A percentile compares a stretch with the other conserved stretches of the same genome.
Conservation (phyloP, 805 yeast genomes). For the Starmerella tilneyi region DNA sequence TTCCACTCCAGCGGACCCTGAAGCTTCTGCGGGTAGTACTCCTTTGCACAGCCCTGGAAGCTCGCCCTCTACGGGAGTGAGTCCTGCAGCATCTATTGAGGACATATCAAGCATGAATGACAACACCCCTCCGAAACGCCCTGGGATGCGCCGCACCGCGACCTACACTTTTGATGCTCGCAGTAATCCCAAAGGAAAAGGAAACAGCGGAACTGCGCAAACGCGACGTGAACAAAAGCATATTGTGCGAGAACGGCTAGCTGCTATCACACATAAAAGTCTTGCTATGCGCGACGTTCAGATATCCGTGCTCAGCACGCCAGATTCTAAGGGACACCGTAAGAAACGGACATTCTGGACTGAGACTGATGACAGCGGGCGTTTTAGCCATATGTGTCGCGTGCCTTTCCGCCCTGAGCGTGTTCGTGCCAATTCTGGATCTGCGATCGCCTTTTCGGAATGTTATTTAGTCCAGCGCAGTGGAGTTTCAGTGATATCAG, state of each 20-base stretch:
- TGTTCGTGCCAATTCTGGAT: slow-evolving; percentile 11
- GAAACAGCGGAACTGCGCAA: slow-evolving; percentile 1
- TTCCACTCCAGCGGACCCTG: background rate
- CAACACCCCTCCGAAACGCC: slow-evolving; percentile 10
- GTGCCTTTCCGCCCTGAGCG: slow-evolving; percentile 21
- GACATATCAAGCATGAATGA: background rate
- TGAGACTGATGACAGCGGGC: slow-evolving; percentile 26
- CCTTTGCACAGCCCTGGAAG: background rate
- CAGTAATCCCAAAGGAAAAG: slow-evolving; percentile 9
- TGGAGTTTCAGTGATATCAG: slow-evolving; percentile 73
- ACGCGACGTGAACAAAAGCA: slow-evolving; percentile 17
- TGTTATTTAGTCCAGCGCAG: slow-evolving; percentile 21
- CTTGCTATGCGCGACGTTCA: slow-evolving; percentile 20
- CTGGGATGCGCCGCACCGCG: slow-evolving; percentile 14
- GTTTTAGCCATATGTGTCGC: slow-evolving; percentile 18
- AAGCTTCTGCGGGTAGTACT: background rate
- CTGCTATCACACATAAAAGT: slow-evolving; percentile 22
- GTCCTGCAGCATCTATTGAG: background rate
- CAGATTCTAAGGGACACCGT: slow-evolving; percentile 12
- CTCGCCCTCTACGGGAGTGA: background rate
- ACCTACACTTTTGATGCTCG: slow-evolving; percentile 14
- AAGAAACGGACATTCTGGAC: slow-evolving; percentile 19
- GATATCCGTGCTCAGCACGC: slow-evolving; percentile 14
- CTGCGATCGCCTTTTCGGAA: slow-evolving; percentile 6
- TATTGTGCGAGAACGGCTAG: slow-evolving; percentile 22